Evolutionary conservation across 139 green algal genomes (phyloP), one percentile per base, ranked within the genome.

Genomic region (Chlamydomonas sp.): DNA sequence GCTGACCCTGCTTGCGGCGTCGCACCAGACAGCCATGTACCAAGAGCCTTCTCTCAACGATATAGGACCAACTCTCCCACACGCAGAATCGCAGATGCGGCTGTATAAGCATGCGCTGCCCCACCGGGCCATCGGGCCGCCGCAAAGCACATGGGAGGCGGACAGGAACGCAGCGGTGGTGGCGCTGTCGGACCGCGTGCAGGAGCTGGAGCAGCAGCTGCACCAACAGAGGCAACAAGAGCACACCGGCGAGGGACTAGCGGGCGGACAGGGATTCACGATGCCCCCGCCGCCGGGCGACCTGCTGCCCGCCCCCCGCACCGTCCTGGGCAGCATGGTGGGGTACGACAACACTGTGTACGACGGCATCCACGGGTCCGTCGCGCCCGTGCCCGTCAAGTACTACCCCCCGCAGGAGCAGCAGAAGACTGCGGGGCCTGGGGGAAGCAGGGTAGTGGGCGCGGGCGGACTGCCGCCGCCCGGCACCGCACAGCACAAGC

Each of bases 101-200:
- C 85, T 89, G n/a, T 84, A 81, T 67, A 63, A 67, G 0, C 15
- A 79, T 67, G 77, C 77, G 9, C 67, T 89, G 77, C 67, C 85
- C 18, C 85, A 84, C 68, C 66, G 85, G 3, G 77, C 75, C 5
- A 60, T 89, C 59, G 85, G 85, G 2, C 85, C 85, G 15, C 57
- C 82, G 12, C 68, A 78, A 60, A 90, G 86, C 86, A 69, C 80
- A 1, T 90, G 86, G 86, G 86, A 90, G 73, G 79, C 79, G 2
- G 79, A 90, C 73, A 90, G 84, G 79, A 80, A 79, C 20, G 61
- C 78, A 7, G 88, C 88, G 2, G 76, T 91, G 71, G 58, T 91
- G 31, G 72, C 71, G 2, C 61, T 91, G 66, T 58, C 86, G 7
- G 77, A 89, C 64, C 83, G 86, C 4, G 69, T 91, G n/a, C 63